Percentiles rank a stretch among this genome's conserved stretches.
These are phyloP conservation scores for Mortierella sp. DNA, from an alignment of 371 early-diverging fungal species.

Conservation along the genomic window DNA sequence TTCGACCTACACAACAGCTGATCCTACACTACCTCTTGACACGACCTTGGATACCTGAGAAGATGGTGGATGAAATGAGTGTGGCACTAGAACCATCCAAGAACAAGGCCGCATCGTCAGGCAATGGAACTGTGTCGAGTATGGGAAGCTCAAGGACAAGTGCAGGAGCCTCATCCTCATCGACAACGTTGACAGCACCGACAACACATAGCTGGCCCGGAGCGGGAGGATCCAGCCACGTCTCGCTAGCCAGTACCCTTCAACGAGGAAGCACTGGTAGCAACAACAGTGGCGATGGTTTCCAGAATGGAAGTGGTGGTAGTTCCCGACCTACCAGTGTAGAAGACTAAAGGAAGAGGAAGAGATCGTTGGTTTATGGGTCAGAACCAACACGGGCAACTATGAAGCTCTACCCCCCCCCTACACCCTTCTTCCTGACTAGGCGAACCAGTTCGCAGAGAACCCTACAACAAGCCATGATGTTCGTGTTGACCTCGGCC, in stretches of 20 bases:
- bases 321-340: slow-evolving; percentile 63
- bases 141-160: slow-evolving; percentile 25
- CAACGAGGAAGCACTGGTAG: slow-evolving; percentile 55
- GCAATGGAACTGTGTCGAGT: no score
- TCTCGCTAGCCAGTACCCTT: slow-evolving; percentile 29
- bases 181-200: no score
- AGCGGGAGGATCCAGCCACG: slow-evolving; percentile 14
- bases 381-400: no score
- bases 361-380: no score
- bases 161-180: no score
- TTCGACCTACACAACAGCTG: slow-evolving; percentile 54
- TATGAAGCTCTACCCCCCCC: no score
- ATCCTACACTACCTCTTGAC: slow-evolving; percentile 78
- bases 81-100: slow-evolving; percentile 71
- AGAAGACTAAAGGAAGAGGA: no score
- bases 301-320: slow-evolving; percentile 53
- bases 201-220: slow-evolving; percentile 49
- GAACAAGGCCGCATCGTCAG: slow-evolving; percentile 6
- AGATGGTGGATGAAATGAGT: slow-evolving; percentile 80
- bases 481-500: no score
- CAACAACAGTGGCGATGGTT: slow-evolving; percentile 54
- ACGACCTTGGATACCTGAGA: slow-evolving; percentile 71
- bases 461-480: no score
- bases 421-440: no score
- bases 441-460: no score